These are phyloP conservation scores for Centaurea solstitialis DNA, from an alignment of 129 eudicot species.

Conservation along the genomic window DNA sequence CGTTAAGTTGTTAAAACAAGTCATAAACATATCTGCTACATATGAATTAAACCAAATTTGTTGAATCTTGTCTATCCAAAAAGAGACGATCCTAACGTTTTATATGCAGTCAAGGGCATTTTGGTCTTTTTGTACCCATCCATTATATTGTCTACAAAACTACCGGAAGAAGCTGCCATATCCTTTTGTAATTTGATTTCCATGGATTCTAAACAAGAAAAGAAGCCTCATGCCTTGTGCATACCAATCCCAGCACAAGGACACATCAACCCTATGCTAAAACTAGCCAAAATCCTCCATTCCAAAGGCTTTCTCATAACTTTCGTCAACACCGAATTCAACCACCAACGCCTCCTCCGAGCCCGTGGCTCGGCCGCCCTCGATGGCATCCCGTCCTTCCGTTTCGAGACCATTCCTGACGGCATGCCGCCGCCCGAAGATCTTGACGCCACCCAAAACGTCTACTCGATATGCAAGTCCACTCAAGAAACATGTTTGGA, in stretches of 20 bases:
- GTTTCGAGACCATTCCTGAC: constrained; percentile 48
- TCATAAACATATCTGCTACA: no score
- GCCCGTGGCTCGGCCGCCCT: constrained; percentile 38
- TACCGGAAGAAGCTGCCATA: no score
- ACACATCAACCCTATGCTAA: constrained; percentile 36
- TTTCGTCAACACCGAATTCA: constrained; percentile 36
- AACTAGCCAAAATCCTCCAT: constrained; percentile 38
- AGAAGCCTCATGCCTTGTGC: constrained; percentile 40
- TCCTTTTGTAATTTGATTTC: neutral
- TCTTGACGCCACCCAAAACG: constrained; percentile 41
- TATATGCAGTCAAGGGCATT: no score
- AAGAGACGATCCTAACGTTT: no score
- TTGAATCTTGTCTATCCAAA: no score
- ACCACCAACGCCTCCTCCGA: constrained; percentile 40
- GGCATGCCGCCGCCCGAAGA: constrained; percentile 43
- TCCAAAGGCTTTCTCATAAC: constrained; percentile 36
- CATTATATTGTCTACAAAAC: no score
- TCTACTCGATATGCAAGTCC: constrained; percentile 31
- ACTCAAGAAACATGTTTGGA: constrained; percentile 19
- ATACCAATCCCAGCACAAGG: constrained; percentile 57
- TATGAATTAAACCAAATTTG: no score
- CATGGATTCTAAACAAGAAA: constrained; percentile 20
- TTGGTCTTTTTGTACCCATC: no score
- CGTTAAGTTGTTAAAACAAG: no score
- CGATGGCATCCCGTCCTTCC: constrained; percentile 33